Percentiles rank a stretch among this genome's conserved stretches.
phyloP scores from a whole-genome alignment of 2,329 filamentous ascomycete species.

The Penicillium sp. region DNA sequence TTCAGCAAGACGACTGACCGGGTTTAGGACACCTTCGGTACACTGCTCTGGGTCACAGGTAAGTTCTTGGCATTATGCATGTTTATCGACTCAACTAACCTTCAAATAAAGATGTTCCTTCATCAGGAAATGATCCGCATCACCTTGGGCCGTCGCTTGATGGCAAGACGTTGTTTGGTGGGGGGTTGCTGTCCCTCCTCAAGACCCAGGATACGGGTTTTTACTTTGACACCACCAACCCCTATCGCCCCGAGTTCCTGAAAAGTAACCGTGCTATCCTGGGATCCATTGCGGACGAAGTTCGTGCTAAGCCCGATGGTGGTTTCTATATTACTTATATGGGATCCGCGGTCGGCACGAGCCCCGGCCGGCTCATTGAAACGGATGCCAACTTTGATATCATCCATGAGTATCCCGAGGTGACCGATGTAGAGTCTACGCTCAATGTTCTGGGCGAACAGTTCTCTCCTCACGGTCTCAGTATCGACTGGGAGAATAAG shows the following conservation, averaged over 20 bases:
- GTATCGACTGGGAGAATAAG: conserved; percentile 61
- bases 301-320: conserved; percentile 65
- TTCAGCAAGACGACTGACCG: conserved; percentile 4
- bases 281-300: conserved; percentile 65
- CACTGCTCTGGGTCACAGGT: conserved; percentile 60
- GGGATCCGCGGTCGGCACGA: conserved; percentile 63
- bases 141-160: conserved; percentile 61
- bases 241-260: conserved; percentile 62
- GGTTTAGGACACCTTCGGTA: conserved; percentile 62
- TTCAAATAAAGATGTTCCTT: conserved; percentile 65
- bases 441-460: conserved; percentile 64
- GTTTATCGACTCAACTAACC: too few relatives aligned
- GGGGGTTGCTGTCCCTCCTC: conserved; percentile 62
- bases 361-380: conserved; percentile 64
- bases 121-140: conserved; percentile 64
- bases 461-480: conserved; percentile 65
- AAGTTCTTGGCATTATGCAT: too few relatives aligned
- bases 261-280: conserved; percentile 65
- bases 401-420: conserved; percentile 66
- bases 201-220: conserved; percentile 66
- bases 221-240: conserved; percentile 65
- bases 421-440: conserved; percentile 55
- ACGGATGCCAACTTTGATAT: conserved; percentile 64
- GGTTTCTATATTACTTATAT: conserved; percentile 67
- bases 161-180: conserved; percentile 62